Base-by-base conservation (phyloP, 148 eudicot genomes). In the Pharnaceum exiguum region DNA sequence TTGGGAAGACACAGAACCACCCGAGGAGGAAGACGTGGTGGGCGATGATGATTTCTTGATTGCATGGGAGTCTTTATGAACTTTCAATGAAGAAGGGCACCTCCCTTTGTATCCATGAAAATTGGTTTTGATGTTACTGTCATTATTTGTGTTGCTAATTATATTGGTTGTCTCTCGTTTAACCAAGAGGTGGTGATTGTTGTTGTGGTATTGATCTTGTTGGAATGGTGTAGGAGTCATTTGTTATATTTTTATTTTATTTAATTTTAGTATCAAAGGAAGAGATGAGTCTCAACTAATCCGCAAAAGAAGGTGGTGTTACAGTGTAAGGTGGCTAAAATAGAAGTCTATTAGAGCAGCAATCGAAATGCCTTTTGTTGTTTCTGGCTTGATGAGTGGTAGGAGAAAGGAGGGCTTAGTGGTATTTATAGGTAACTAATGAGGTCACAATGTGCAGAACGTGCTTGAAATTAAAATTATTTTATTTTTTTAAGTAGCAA, bases 31-130 rank as follows among this genome's bases (percentile, higher is more conserved):
- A 10, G 63, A 37, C 0, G 76, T 19, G n/a, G 65, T 1, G 7
- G 77, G 33, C 0, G 69, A 37, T 2, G 69, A 46, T 1, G 69
- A 52, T 38, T 75, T 79, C 54, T 78, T 79, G 39, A 84, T 79
- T 32, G 30, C 32, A 63, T 65, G 82, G 8, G 84, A 81, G 15
- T 68, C 70, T 24, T 55, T 75, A 24, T 54, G 71, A 39, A 77
- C 58, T 59, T 70, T 83, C 52, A 73, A 46, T 0, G 51, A 27
- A 0, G 51, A 22, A 0, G 44, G 28, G 5, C 24, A 21, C 22
- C 25, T 30, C 26, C 28, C 48, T 35, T 43, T 52, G n/a, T n/a
- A n/a, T n/a, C n/a, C n/a, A n/a, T n/a, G n/a, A n/a, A n/a, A n/a
- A 42, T 45, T 55, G 29, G 38, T 23, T 30, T 49, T 23, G 29